Conservation (phyloP, 352 stramenopile species). For the Globisporangium spiculum region DNA sequence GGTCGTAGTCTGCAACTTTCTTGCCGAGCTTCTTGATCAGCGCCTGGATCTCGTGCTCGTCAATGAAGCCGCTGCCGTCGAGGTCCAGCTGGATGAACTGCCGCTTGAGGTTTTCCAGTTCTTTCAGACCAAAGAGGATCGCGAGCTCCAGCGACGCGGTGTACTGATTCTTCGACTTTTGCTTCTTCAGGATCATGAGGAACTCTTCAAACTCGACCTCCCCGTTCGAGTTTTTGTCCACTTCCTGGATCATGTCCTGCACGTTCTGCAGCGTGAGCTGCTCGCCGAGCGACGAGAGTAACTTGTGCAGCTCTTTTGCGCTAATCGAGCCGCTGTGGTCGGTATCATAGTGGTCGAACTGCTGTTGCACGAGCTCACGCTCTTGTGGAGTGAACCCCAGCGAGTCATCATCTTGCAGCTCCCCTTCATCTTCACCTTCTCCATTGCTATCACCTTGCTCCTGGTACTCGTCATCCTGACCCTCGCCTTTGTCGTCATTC, state of each 20-base stretch:
- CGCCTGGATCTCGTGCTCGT: constrained; percentile 57
- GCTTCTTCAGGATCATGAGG: constrained; percentile 48
- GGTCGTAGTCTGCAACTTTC: constrained; percentile 38
- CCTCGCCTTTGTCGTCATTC: background rate
- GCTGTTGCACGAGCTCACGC: constrained; percentile 34
- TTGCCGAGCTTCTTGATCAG: constrained; percentile 63
- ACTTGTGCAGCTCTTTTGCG: constrained; percentile 49
- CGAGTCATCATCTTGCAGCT: constrained; percentile 16
- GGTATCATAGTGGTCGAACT: constrained; percentile 61
- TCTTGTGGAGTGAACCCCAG: constrained; percentile 44
- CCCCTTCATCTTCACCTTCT: constrained; percentile 17
- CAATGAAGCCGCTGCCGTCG: constrained; percentile 64
- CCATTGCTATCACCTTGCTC: constrained; percentile 15
- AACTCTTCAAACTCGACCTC: constrained; percentile 76
- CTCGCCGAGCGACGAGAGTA: constrained; percentile 60
- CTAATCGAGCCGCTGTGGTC: constrained; percentile 67
- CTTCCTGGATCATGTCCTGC: constrained; percentile 48
- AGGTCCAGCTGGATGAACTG: constrained; percentile 71
- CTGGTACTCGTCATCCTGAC: background rate
- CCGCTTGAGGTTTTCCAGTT: constrained; percentile 62
- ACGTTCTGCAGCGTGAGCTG: constrained; percentile 56
- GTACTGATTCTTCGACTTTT: constrained; percentile 64
- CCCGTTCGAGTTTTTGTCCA: constrained; percentile 57
- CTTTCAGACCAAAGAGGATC: constrained; percentile 57
- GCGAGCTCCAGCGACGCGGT: constrained; percentile 59